Evolutionary conservation across 176 grass and related monocot genomes (phyloP).

Genomic region (Eragrostis nindensis): DNA sequence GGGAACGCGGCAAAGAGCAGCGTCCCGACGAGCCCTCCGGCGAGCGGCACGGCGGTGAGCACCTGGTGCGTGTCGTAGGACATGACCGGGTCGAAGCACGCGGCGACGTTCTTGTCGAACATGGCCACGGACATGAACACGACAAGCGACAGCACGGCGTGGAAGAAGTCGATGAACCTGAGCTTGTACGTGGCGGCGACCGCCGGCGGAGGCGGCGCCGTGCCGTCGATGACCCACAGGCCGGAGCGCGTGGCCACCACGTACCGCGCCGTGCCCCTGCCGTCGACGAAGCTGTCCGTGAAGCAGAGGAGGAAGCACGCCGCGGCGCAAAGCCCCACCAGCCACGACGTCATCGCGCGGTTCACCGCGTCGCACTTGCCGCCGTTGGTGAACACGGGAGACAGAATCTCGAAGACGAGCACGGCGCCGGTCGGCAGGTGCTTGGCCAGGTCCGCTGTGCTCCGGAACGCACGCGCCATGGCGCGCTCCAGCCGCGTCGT

Average conservation of each 20-base stretch:
- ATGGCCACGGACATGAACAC: conserved; percentile 54
- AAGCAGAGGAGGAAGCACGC: conserved; percentile 56
- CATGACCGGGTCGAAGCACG: conserved; percentile 50
- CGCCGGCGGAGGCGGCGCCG: conserved; percentile 21
- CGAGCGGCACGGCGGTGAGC: conserved; percentile 39
- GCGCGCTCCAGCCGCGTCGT: conserved; percentile 32
- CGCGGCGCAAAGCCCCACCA: conserved; percentile 43
- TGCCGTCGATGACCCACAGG: conserved; percentile 53
- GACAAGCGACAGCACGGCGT: conserved; percentile 39
- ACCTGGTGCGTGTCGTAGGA: conserved; percentile 44
- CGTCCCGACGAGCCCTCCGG: conserved; percentile 36
- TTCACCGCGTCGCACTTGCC: conserved; percentile 38
- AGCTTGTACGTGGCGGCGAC: conserved; percentile 8
- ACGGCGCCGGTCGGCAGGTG: conserved; percentile 54
- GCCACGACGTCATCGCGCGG: conserved; percentile 46
- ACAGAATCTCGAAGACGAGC: conserved; percentile 50
- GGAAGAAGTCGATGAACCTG: conserved; percentile 57
- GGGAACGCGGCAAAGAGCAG: conserved; percentile 46
- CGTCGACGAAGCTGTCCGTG: conserved; percentile 53
- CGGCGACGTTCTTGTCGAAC: conserved; percentile 44
- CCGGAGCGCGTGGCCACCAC: conserved; percentile 40
- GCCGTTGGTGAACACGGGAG: conserved; percentile 47
- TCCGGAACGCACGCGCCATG: conserved; percentile 42
- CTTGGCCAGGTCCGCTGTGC: conserved; percentile 46
- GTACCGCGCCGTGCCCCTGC: conserved; percentile 36